Base-by-base conservation (phyloP, 768 basidiomycete species). In the Clitopilus passeckerianus region DNA sequence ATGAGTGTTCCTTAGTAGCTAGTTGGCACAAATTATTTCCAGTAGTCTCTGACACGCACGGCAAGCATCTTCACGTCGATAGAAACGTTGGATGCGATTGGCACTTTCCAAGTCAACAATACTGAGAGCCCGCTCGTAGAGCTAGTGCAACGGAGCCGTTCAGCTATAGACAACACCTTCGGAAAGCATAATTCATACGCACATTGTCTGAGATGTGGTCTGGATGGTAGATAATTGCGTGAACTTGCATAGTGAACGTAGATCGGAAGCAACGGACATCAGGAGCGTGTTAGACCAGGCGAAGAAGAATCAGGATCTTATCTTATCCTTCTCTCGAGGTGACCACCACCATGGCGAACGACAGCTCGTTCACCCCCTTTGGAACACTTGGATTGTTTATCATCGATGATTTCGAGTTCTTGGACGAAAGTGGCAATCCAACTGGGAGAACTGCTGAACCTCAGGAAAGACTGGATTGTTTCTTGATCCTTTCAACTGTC, bases 351-450 rank as follows among this genome's bases (percentile, higher is more conserved):
- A 71, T 70, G 69, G 37, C 65, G 14, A 56, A 52, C 43, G 27
- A 61, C 35, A 41, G 43, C 57, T 60, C 46, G 15, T 20, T 34
- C 33, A 34, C 62, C 24, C 58, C 66, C 41, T 86, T 92, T 53
- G 84, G 82, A 18, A 85, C 87, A n/a, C 76, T 94, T 24, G 94
- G 93, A 6, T 85, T 94, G 84, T 95, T 95, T 75, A 95, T 97
- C 66, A 82, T 95, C 65, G 94, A 97, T 71, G 80, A 87, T 61
- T 90, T 94, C 65, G 77, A 80, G 2, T 89, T 85, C 66, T 65
- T 74, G 53, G 83, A 88, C 60, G 79, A 80, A 33, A 68, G 81
- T 50, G 89, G 89, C 2, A 71, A 72, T 2, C 77, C 81, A 0
- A 85, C 78, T 22, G 80, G 74, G 10, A 75, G 71, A 64, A 71